Evolutionary conservation across 2,329 filamentous ascomycete genomes (phyloP).

Genomic region (Graphiopsis chlorocephala): DNA sequence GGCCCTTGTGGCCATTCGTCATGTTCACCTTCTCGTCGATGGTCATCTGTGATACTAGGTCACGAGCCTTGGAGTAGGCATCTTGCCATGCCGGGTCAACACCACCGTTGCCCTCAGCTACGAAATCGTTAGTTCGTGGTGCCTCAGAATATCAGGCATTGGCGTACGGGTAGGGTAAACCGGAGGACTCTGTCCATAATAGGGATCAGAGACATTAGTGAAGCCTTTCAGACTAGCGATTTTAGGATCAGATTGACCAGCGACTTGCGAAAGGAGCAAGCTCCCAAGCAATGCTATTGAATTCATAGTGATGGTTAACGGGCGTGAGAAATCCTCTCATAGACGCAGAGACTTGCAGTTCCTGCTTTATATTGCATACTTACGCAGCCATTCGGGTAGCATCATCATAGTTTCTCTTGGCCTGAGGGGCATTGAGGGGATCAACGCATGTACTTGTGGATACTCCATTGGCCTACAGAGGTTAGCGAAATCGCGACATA

Average conservation of each 20-base stretch:
- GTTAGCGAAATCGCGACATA: not conserved
- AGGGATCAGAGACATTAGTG: slow-evolving; percentile 18
- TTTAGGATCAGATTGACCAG: not conserved
- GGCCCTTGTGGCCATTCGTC: slow-evolving; percentile 31
- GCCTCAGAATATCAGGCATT: not conserved
- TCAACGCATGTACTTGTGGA: slow-evolving; percentile 2
- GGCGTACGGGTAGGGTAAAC: slow-evolving; percentile 32
- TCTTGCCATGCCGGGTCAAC: slow-evolving; percentile 27
- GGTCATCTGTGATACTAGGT: slow-evolving; percentile 35
- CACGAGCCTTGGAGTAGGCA: slow-evolving; percentile 33
- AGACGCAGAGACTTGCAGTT: not conserved
- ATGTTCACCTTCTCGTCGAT: slow-evolving; percentile 37
- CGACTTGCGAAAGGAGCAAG: slow-evolving; percentile 10
- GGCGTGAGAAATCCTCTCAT: too few species aligned
- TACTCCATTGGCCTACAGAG: not conserved
- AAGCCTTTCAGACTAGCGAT: slow-evolving; percentile 5
- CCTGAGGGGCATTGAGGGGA: slow-evolving; percentile 12
- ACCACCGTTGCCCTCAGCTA: slow-evolving; percentile 26
- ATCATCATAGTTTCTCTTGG: slow-evolving; percentile 3
- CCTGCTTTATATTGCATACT: not conserved
- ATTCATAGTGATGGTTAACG: not conserved
- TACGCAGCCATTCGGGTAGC: not conserved
- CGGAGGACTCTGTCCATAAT: slow-evolving; percentile 25
- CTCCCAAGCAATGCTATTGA: not conserved
- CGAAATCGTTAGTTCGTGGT: not conserved